Conservation (phyloP, 768 basidiomycete genomes). For the Naganishia friedmannii region DNA sequence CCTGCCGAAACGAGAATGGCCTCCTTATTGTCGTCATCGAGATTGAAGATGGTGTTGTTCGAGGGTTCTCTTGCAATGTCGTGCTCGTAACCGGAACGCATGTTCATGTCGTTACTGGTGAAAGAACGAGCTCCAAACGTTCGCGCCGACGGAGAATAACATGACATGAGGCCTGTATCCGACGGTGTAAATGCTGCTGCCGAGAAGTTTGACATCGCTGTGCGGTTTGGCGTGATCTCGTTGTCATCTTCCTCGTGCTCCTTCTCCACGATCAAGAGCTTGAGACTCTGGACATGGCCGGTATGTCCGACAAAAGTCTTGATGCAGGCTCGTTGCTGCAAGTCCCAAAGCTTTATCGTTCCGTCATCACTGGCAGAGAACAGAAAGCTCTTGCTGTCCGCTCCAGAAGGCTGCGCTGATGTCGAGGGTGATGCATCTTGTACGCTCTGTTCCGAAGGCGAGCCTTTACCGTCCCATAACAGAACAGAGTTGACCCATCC, state of each 20-base stretch:
- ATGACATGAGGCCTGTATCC: background rate
- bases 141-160: slow-evolving; percentile 6
- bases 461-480: slow-evolving; percentile 70
- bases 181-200: background rate
- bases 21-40: slow-evolving; percentile 44
- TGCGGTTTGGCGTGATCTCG: background rate
- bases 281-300: slow-evolving; percentile 89
- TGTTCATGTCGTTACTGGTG: too few relatives aligned
- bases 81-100: background rate
- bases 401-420: background rate
- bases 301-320: slow-evolving; percentile 84
- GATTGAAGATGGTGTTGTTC: background rate
- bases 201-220: background rate
- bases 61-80: background rate
- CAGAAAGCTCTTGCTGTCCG: slow-evolving; percentile 69
- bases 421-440: slow-evolving; percentile 36
- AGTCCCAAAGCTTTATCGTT: slow-evolving; percentile 90
- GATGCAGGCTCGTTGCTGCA: slow-evolving; percentile 72
- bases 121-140: background rate
- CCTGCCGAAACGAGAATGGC: slow-evolving; percentile 77
- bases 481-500: slow-evolving; percentile 97
- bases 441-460: slow-evolving; percentile 44
- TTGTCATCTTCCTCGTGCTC: slow-evolving; percentile 26
- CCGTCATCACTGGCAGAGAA: slow-evolving; percentile 97
- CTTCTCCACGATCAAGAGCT: slow-evolving; percentile 64